Conservation (phyloP, 257 asterid genomes). For the Ligustrum vulgare region DNA sequence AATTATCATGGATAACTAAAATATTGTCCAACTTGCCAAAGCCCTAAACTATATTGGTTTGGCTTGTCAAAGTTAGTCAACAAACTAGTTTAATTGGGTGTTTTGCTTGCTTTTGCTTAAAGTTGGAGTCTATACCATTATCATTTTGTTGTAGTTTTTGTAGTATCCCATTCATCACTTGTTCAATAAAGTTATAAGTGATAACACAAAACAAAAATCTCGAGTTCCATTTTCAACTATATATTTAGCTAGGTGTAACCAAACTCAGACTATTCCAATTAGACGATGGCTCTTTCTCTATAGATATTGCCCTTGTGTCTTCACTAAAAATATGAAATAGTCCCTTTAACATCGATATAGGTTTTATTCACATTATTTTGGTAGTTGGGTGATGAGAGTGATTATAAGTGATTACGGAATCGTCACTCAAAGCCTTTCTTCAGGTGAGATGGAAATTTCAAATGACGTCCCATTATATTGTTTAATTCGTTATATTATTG, state of each 20-base stretch:
- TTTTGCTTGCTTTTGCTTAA: conserved; percentile 20
- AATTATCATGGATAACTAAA: conserved; percentile 18
- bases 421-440: too few relatives aligned
- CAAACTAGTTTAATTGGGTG: neutral
- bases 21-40: conserved; percentile 18
- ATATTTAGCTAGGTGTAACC: too few relatives aligned
- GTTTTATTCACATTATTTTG: too few relatives aligned
- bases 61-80: conserved; percentile 20
- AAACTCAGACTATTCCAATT: too few relatives aligned
- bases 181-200: too few relatives aligned
- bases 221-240: neutral
- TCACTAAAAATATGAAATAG: neutral
- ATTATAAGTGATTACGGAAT: too few relatives aligned
- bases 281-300: neutral
- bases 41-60: conserved; percentile 1
- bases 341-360: too few relatives aligned
- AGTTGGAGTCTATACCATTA: conserved; percentile 24
- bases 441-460: too few relatives aligned
- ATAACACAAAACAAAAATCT: too few relatives aligned
- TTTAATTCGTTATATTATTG: neutral
- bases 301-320: neutral
- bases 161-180: neutral
- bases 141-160: neutral
- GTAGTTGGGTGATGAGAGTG: too few relatives aligned
- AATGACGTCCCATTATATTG: too few relatives aligned